Conservation (phyloP, 2,329 filamentous ascomycete species). For the Hypomyces rosellus region DNA sequence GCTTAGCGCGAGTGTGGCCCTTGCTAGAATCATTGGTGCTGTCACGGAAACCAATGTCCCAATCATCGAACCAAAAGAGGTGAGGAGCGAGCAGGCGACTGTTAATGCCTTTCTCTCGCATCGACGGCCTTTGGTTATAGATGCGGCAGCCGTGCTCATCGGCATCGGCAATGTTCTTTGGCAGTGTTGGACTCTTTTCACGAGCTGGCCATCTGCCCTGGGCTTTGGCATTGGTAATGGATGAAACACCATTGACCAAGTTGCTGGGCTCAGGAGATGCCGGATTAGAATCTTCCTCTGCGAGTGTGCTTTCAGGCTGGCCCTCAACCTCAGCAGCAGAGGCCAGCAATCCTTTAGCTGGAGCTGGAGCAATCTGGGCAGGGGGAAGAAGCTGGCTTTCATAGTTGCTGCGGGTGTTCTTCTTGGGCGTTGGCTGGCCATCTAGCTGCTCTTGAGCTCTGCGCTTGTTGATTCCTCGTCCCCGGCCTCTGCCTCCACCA, state of each 20-base stretch:
- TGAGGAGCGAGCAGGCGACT: constrained; percentile 46
- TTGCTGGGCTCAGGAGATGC: constrained; percentile 29
- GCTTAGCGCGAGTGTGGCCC: constrained; percentile 45
- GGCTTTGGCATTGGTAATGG: constrained; percentile 19
- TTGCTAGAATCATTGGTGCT: constrained; percentile 50
- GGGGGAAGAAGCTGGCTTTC: constrained; percentile 21
- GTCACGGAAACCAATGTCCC: constrained; percentile 55
- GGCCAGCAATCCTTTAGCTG: constrained; percentile 34
- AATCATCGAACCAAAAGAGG: constrained; percentile 41
- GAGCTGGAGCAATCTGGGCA: constrained; percentile 21
- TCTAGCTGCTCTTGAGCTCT: constrained; percentile 45
- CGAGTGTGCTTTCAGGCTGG: constrained; percentile 27
- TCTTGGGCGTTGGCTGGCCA: constrained; percentile 44
- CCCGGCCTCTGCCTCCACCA: constrained; percentile 20
- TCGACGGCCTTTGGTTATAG: constrained; percentile 34
- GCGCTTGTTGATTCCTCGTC: constrained; percentile 38
- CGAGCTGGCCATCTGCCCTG: constrained; percentile 27
- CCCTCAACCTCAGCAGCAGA: constrained; percentile 32
- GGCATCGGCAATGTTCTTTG: constrained; percentile 37
- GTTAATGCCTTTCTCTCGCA: constrained; percentile 40
- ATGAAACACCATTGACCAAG: constrained; percentile 21
- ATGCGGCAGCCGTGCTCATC: constrained; percentile 48
- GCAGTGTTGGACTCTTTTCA: constrained; percentile 32
- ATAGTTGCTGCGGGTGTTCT: constrained; percentile 30
- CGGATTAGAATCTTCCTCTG: constrained; percentile 30